phyloP scores from a whole-genome alignment of 371 early-diverging fungal species.

The Thermomucor indicae-seudaticae region DNA sequence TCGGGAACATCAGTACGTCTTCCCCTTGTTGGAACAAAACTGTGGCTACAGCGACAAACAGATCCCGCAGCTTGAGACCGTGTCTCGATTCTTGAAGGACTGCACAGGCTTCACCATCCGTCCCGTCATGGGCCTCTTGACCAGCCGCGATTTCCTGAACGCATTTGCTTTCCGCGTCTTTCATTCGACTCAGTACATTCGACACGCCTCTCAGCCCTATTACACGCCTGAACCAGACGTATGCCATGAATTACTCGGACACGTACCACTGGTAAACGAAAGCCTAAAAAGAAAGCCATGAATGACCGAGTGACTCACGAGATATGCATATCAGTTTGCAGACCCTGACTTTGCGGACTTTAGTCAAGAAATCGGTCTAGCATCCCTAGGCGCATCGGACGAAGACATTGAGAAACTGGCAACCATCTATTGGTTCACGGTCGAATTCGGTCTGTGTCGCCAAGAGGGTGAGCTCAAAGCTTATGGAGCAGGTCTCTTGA shows the following conservation, averaged over 20 bases:
- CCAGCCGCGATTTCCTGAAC: constrained; percentile 93
- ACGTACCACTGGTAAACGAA: constrained; percentile 58
- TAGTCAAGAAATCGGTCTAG: constrained; percentile 94
- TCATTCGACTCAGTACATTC: constrained; percentile 96
- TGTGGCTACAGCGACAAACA: constrained; percentile 84
- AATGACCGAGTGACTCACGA: not conserved
- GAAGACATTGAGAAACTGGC: constrained; percentile 88
- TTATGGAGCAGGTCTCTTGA: constrained; percentile 93
- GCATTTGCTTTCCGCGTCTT: constrained; percentile 97
- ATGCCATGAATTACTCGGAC: constrained; percentile 84
- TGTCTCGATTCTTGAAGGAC: constrained; percentile 93
- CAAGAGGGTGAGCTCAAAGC: constrained; percentile 82
- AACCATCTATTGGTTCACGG: constrained; percentile 93
- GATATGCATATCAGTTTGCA: constrained; percentile 58
- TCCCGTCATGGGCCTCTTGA: constrained; percentile 94
- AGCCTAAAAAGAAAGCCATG: not conserved
- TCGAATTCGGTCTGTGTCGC: constrained; percentile 92
- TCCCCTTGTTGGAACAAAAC: constrained; percentile 88
- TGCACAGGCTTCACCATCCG: constrained; percentile 95
- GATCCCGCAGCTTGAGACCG: constrained; percentile 89
- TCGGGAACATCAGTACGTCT: constrained; percentile 87
- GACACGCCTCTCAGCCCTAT: constrained; percentile 86
- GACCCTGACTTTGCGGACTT: constrained; percentile 96
- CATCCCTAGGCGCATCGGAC: constrained; percentile 91
- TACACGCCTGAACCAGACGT: constrained; percentile 96